Conservation (phyloP, 441 rosid genomes). For the Pelargonium hybrid region DNA sequence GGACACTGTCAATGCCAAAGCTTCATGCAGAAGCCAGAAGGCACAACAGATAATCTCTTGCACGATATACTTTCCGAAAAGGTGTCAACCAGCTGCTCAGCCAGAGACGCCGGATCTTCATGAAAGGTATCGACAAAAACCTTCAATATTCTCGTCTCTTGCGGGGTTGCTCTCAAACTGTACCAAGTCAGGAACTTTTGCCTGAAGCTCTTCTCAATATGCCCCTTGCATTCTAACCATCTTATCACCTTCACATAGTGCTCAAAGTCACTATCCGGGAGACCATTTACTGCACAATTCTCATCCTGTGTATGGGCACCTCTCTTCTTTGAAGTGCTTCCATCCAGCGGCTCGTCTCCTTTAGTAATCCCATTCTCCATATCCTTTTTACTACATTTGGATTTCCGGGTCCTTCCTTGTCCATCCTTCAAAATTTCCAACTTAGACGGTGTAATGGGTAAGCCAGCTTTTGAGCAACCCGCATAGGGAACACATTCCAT, state of each 20-base stretch:
- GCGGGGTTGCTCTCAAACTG: conserved; percentile 68
- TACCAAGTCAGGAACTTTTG: conserved; percentile 96
- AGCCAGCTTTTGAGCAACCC: conserved; percentile 37
- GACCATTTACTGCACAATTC: conserved; percentile 32
- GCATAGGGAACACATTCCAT: conserved; percentile 34
- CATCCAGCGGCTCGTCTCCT: conserved; percentile 47
- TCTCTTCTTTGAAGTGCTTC: conserved; percentile 49
- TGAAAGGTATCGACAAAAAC: conserved; percentile 58
- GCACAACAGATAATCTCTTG: conserved; percentile 42
- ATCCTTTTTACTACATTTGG: conserved; percentile 40
- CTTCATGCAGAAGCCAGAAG: conserved; percentile 77
- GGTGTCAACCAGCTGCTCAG: conserved; percentile 83
- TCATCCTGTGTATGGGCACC: conserved; percentile 37
- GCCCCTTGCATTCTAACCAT: conserved; percentile 72
- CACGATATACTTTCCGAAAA: conserved; percentile 59
- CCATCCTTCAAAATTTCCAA: conserved; percentile 45
- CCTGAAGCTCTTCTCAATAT: conserved; percentile 76
- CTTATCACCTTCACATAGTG: conserved; percentile 64
- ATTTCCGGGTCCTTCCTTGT: conserved; percentile 38
- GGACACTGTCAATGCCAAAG: conserved; percentile 66
- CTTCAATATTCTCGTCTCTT: conserved; percentile 71
- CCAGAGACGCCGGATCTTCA: conserved; percentile 73
- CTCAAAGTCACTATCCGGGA: conserved; percentile 56
- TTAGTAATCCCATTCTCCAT: conserved; percentile 31
- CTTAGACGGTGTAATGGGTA: conserved; percentile 77